Evolutionary conservation across 768 basidiomycete species (phyloP), one percentile per base, ranked within the genome.

Genomic region (Candolleomyces eurysporus): DNA sequence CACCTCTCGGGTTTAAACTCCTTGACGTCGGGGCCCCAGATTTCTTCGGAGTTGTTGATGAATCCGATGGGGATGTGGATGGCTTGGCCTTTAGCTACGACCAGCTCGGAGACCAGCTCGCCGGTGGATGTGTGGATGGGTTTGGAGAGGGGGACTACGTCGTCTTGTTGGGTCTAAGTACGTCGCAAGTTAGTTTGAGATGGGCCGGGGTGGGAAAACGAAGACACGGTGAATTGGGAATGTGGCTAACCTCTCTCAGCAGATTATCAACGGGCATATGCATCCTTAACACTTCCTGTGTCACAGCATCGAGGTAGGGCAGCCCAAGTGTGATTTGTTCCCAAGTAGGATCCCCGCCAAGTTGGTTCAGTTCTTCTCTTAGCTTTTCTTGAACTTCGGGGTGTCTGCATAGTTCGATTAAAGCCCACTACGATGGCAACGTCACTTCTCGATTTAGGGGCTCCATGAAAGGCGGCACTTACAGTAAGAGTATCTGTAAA

Each of bases 1-100:
- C 90, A 91, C 5, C 89, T 76, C 58, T 85, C 84, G 0, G 89
- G 89, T 46, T 80, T 76, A 68, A 86, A 91, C 49, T 79, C 78
- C 26, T 79, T 77, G 4, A 86, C 80, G 59, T 86, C 81, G 0
- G 76, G 66, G 1, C 89, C 89, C 89, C 90, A 91, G 32, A 88
- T 68, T 0, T 69, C 71, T 58, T 76, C 76, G 17, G 82, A 80
- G 5, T 74, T 69, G 68, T 89, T 88, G 55, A 85, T 75, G n/a
- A 72, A 71, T 8, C 68, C 57, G 39, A 86, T 76, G 1, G 82
- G 79, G 2, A 80, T 68, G 13, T 73, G 61, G 31, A 90, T 60
- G 1, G 66, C 59, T 0, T 80, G 81, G 2, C 82, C 86, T 63
- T 82, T 82, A 19, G 76, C 72, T 43, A 89, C 70, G 5, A 73